Evolutionary conservation across 139 green algal genomes (phyloP).

Genomic region (Edaphochlamys debaryana): DNA sequence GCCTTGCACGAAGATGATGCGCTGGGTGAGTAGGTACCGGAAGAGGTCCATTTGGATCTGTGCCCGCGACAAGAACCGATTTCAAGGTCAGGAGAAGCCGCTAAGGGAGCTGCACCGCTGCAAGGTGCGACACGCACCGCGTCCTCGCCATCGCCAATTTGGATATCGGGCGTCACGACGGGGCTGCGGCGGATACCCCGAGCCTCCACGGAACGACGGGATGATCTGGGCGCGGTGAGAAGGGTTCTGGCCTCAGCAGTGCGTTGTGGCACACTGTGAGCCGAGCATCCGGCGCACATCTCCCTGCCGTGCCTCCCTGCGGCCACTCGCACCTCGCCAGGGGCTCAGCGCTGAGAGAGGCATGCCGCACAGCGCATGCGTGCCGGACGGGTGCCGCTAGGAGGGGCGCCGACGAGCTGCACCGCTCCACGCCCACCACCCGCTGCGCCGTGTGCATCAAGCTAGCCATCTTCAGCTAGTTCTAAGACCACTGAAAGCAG

Average conservation of each 20-base stretch:
- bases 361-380: not conserved
- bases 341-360: not conserved
- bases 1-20: constrained; percentile 91
- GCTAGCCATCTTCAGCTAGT: not conserved
- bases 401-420: not conserved
- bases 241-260: no score
- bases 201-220: constrained; percentile 46
- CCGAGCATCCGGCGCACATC: no score
- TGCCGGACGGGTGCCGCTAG: no score
- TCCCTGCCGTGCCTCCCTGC: no score
- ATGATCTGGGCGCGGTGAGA: constrained; percentile 4
- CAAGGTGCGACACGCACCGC: constrained; percentile 43
- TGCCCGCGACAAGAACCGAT: constrained; percentile 42
- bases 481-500: no score
- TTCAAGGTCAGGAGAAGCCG: no score
- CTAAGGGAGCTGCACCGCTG: no score
- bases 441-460: not conserved
- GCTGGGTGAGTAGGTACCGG: constrained; percentile 84
- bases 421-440: not conserved
- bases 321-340: not conserved
- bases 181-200: constrained; percentile 61
- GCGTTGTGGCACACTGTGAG: no score
- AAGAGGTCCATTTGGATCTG: constrained; percentile 82
- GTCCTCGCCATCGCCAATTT: constrained; percentile 57
- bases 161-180: constrained; percentile 67